Evolutionary conservation across 768 basidiomycete genomes (phyloP).

Genomic region (Mycena galericulata): DNA sequence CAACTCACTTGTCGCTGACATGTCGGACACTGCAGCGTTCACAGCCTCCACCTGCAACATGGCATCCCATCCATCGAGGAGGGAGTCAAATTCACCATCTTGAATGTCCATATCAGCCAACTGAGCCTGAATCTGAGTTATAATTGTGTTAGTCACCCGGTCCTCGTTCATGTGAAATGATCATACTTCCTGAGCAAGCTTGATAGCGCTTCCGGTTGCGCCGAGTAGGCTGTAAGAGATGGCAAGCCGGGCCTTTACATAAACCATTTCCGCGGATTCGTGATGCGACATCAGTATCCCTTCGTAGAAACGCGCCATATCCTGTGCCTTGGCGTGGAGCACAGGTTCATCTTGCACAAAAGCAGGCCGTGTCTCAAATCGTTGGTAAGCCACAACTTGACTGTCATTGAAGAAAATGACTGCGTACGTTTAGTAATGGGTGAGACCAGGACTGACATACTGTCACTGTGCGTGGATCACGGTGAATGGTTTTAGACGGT

Average conservation of each 20-base stretch:
- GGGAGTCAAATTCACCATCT: constrained; percentile 1
- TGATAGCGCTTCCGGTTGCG: constrained; percentile 18
- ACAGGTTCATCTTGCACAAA: constrained; percentile 1
- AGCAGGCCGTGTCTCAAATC: constrained; percentile 1
- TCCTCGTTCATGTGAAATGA: background rate
- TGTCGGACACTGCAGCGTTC: background rate
- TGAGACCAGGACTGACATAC: background rate
- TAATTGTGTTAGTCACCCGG: background rate
- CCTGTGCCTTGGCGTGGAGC: background rate
- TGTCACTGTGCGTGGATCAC: too few species aligned
- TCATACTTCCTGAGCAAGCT: constrained; percentile 23
- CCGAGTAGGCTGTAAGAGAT: constrained; percentile 7
- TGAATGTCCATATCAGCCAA: constrained; percentile 17
- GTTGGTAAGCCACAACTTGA: background rate
- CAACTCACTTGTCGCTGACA: constrained; percentile 7
- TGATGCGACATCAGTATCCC: constrained; percentile 3
- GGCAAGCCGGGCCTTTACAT: constrained; percentile 18
- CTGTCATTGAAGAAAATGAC: background rate
- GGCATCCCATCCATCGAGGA: background rate
- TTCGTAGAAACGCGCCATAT: constrained; percentile 19
- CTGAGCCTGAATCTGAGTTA: constrained; percentile 14
- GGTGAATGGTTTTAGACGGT: too few species aligned
- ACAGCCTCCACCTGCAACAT: constrained; percentile 13
- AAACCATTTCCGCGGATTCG: constrained; percentile 17
- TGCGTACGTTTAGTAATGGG: constrained; percentile 10